Base-by-base conservation (phyloP, 2,329 filamentous ascomycete species). In the Fragosphaeria purpurea region DNA sequence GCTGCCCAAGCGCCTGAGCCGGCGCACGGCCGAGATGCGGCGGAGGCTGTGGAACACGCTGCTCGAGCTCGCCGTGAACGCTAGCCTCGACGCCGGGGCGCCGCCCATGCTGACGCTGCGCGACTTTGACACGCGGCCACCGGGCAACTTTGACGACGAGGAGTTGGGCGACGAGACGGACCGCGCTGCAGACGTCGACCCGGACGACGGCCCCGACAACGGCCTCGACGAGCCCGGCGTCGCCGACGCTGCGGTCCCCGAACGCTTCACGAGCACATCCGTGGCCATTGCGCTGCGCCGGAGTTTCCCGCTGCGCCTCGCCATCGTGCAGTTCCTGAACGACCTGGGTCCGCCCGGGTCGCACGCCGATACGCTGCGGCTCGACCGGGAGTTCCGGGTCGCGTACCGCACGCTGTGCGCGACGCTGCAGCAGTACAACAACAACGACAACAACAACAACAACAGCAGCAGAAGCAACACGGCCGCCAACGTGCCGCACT, bases 41-140 rank as follows among this genome's bases (percentile, higher is more conserved):
- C 64, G 73, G 7, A 64, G 75, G 6, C 51, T 79, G 3, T 79
- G 75, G 75, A 73, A 73, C 42, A 75, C 75, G 0, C 68, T 77
- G 11, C 55, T 77, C 0, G 76, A 79, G 56, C 44, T 78, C 0
- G 57, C 59, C 1, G 50, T 77, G 0, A 68, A 70, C 30, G 64
- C 71, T 0, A 72, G 72, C 43, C 52, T 78, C 35, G 61, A 61
- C 8, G 67, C 69, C 0, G 75, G 75, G 0, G 70, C 67, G 0
- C 64, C 73, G 4, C 67, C 72, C 0, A 58, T 76, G 22, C 59
- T 79, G 0, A 65, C 62, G 3, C 50, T 69, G 0, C 56, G 62
- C 2, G 70, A 75, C 35, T 78, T 75, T 51, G 72, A 78, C 50
- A 73, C 74, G 0, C 57, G 65, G 7, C 63, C 70, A 0, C 75